Base-by-base conservation (phyloP, 1,284 basidiomycete species). In the Ganoderma boninense region DNA sequence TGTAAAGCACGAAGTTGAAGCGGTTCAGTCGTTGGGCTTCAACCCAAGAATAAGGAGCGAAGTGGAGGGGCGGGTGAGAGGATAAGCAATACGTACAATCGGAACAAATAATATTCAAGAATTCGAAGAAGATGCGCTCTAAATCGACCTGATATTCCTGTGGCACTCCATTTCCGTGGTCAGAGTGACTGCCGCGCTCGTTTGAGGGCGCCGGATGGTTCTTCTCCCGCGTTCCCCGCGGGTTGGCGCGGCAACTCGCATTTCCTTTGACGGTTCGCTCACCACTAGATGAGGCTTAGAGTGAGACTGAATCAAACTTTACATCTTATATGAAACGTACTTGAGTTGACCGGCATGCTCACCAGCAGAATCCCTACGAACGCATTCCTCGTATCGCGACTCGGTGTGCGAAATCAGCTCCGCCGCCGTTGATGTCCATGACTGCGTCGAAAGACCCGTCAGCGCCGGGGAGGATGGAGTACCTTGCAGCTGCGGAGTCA, bases 121-220 rank as follows among this genome's bases (percentile, higher is more conserved):
- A 99, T 74, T 94, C 90, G 78, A 96, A 92, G 83, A 99, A 98
- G 78, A 98, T 92, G 68, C 91, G 88, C 80, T 99, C 97, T 64
- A 99, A 92, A 77, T 94, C 92, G 46, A 83, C 81, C 70, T 91
- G 89, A 75, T 97, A 93, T 79, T 98, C 97, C 74, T 88, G 85
- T 13, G 93, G 93, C 64, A 95, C 87, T 77, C 94, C 92, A 72
- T 92, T 92, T 67, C 84, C 84, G 72, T 86, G 84, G 32, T 77
- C 79, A 32, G 76, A 66, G 29, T 67, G 64, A 67, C 65, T 43
- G 65, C 71, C 75, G 62, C 77, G 74, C 66, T 80, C 79, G 62
- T 77, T 75, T 66, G 78, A 76, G 63, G 78, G 77, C 64, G 78
- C 78, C 59, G 77, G 74, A 64, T 78, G 76, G 71, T 77, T 80